Evolutionary conservation across 441 rosid genomes (phyloP), one percentile per base, ranked within the genome.

Genomic region (Metrosideros polymorpha): DNA sequence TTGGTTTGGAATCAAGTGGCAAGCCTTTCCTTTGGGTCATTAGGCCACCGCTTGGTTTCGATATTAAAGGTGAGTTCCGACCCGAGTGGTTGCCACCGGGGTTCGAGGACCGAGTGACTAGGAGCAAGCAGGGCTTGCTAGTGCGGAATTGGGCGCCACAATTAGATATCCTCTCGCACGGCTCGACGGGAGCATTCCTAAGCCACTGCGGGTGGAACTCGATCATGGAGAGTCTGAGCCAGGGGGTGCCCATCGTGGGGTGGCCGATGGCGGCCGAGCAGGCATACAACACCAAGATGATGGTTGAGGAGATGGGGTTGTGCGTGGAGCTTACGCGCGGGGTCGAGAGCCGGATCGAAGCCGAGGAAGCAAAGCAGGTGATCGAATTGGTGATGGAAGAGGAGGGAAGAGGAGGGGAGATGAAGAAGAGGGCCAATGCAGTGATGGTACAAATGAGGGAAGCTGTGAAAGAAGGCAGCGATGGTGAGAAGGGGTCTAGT

Each of bases 151-250:
- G 87, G 88, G 90, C 88, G 6, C 89, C 87, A 4, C 91, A 86
- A 42, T 50, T 82, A 6, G 55, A 86, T 56, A 85, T 89, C 29
- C 77, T 85, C 5, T 76, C 83, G 42, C 91, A 88, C 54, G 7
- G 27, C 83, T 85, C 89, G n/a, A 86, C 86, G 1, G 85, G 91
- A 25, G 71, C 87, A 51, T 86, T 82, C 53, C 85, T 88, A 10
- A 83, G 75, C 83, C 91, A 89, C 25, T 82, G 91, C 10, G 85
- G 89, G 4, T 87, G 88, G 87, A 89, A 89, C 57, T 84, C 89
- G 13, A 84, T 82, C 42, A 79, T 86, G 49, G 89, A 86, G 76
- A 86, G 86, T 56, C 29, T 88, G 82, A 9, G 13, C 43, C 59
- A 51, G 5, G 88, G 90, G 12, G 83, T 86, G 25, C 91, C 89